Evolutionary conservation across 192 early-diverging fungal species (phyloP), one percentile per base, ranked within the genome.

Genomic region (Pilaira anomala): DNA sequence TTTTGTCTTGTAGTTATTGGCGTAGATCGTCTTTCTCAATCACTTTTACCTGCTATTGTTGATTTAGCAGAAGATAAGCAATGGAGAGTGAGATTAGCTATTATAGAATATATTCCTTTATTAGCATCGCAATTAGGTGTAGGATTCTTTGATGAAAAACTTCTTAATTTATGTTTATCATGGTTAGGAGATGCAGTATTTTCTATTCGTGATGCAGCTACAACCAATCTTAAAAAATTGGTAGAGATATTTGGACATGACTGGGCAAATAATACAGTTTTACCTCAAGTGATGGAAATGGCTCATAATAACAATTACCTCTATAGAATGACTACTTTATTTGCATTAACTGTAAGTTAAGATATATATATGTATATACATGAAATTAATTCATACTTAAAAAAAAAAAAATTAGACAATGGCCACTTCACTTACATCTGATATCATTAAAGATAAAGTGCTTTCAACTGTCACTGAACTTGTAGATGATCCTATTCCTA

Each of bases 51-150:
- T 4, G 97, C 97, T 1, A 97, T 99, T 69, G 90, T 98, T 21
- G 97, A 98, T 74, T 81, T 99, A 33, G 96, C 97, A 24, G 95
- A 99, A 80, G 97, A 99, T 77, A 99, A 98, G 83, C 97, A 99
- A 76, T 99, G 97, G 97, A 91, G 97, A 49, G 96, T 98, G 59
- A 91, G 97, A 22, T 79, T 97, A 72, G 97, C 97, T 3, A 99
- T 99, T 67, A 99, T 99, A 73, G 96, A 99, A 69, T 96, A 99
- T 68, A 95, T 99, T 67, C 97, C 97, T 28, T 80, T 99, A 42
- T 85, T 99, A 59, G 95, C 96, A 22, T 86, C 83, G 52, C 96
- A 98, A 76, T 83, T 99, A 66, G 97, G 97, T 40, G 88, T 93
- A 29, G 88, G 83, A 30, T 99, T 99, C 80, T 99, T 99, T 78